Evolutionary conservation across 116 monocot genomes (phyloP).

Genomic region (Iris pallida): DNA sequence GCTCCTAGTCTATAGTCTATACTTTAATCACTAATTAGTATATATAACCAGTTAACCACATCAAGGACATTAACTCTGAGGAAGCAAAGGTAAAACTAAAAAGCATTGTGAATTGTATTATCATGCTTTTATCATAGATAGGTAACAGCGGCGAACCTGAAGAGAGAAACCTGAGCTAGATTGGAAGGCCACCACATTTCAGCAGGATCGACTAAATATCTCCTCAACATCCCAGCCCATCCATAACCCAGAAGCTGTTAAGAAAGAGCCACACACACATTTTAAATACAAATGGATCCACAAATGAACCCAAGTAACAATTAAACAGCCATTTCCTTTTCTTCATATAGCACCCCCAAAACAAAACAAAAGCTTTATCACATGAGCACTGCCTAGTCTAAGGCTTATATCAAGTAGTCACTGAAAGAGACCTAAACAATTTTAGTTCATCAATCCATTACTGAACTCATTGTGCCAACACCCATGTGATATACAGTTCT

Average conservation of each 20-base stretch:
- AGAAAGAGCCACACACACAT: neutral
- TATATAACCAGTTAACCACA: too few relatives aligned
- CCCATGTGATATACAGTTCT: too few relatives aligned
- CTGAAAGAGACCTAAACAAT: neutral
- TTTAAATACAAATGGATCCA: neutral
- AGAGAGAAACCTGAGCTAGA: constrained; percentile 63
- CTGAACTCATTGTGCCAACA: too few relatives aligned
- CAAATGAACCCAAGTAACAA: neutral
- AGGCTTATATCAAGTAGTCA: neutral
- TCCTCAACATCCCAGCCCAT: constrained; percentile 80
- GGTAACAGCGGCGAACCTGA: constrained; percentile 19
- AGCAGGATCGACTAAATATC: constrained; percentile 56
- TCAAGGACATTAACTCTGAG: too few relatives aligned
- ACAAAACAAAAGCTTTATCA: too few relatives aligned
- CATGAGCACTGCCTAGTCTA: too few relatives aligned
- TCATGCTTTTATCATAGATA: neutral
- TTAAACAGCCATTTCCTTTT: neutral
- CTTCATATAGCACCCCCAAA: too few relatives aligned
- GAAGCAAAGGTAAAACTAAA: too few relatives aligned
- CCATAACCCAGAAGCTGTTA: constrained; percentile 74
- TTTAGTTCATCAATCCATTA: too few relatives aligned
- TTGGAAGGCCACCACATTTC: constrained; percentile 90
- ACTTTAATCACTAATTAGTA: too few relatives aligned
- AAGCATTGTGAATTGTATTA: neutral
- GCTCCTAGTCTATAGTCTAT: too few relatives aligned